These are phyloP conservation scores for Globisporangium iwayamae DNA, from an alignment of 352 stramenopile genomes.

Conservation along the genomic window DNA sequence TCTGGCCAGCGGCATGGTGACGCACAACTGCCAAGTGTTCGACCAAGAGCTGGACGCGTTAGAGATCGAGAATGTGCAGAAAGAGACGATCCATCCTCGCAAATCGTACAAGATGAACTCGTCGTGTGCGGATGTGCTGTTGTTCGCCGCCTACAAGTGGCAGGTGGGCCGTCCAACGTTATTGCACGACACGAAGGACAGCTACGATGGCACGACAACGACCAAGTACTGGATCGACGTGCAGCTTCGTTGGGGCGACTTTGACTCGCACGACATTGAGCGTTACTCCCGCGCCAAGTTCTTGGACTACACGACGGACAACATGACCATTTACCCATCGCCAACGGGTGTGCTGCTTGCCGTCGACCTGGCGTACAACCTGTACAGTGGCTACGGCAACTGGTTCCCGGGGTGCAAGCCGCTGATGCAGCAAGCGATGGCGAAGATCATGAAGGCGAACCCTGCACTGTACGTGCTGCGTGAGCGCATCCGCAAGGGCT, in stretches of 20 bases:
- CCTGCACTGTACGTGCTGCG: constrained; percentile 99
- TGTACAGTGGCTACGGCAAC: constrained; percentile 99
- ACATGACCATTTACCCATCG: constrained; percentile 99
- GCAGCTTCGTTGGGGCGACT: constrained; percentile 99
- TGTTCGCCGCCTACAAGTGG: constrained; percentile 99
- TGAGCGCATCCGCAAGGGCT: constrained; percentile 99
- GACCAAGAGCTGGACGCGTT: constrained; percentile 99
- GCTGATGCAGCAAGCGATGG: constrained; percentile 99
- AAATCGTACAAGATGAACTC: constrained; percentile 99
- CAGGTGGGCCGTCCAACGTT: constrained; percentile 82
- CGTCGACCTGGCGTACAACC: constrained; percentile 99
- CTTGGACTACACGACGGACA: constrained; percentile 99
- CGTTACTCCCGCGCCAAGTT: constrained; percentile 99
- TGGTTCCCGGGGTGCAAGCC: constrained; percentile 99
- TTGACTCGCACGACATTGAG: constrained; percentile 99
- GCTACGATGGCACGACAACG: constrained; percentile 93
- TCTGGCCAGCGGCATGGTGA: constrained; percentile 12
- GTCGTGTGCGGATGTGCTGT: constrained; percentile 98
- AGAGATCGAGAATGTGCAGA: constrained; percentile 99
- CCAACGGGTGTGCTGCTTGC: constrained; percentile 97
- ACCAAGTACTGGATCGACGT: constrained; percentile 99
- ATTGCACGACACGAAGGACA: constrained; percentile 95
- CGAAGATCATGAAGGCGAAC: constrained; percentile 99
- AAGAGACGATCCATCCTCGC: constrained; percentile 99
- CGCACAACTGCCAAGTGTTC: constrained; percentile 90